Conservation (phyloP, 345 rosid genomes). For the Abelmoschus esculentus region DNA sequence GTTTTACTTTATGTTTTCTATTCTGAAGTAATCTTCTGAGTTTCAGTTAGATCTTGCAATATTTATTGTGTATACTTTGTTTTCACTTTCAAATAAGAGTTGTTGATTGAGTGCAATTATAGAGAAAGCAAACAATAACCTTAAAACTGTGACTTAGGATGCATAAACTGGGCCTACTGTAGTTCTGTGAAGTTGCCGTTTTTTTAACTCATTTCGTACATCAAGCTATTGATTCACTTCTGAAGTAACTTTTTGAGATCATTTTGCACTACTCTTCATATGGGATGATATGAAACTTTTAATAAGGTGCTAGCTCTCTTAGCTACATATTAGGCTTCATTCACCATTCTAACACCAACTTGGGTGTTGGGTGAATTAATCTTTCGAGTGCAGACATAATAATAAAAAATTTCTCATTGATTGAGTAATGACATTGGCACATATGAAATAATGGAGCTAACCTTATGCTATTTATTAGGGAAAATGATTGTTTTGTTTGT, state of each 20-base stretch:
- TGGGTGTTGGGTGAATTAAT: background rate
- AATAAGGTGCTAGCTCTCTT: background rate
- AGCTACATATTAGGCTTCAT: background rate
- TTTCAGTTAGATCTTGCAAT: background rate
- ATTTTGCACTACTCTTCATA: background rate
- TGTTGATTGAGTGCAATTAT: background rate
- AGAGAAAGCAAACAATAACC: background rate
- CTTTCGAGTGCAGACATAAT: background rate
- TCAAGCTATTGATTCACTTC: background rate
- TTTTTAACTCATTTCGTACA: background rate
- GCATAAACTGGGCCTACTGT: too few relatives aligned
- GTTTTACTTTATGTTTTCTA: background rate
- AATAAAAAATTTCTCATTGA: background rate
- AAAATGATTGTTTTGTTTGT: background rate
- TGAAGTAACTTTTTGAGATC: background rate
- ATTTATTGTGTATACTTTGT: background rate
- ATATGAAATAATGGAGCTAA: background rate
- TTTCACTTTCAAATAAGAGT: background rate
- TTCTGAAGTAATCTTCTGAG: background rate
- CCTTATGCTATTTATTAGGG: background rate
- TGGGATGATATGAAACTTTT: background rate
- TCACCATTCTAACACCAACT: background rate
- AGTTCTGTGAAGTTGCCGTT: background rate
- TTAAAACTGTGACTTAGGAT: background rate
- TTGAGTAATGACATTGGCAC: background rate